Evolutionary conservation across 192 early-diverging fungal species (phyloP), one percentile per base, ranked within the genome.

Genomic region (Coemansia sp.): DNA sequence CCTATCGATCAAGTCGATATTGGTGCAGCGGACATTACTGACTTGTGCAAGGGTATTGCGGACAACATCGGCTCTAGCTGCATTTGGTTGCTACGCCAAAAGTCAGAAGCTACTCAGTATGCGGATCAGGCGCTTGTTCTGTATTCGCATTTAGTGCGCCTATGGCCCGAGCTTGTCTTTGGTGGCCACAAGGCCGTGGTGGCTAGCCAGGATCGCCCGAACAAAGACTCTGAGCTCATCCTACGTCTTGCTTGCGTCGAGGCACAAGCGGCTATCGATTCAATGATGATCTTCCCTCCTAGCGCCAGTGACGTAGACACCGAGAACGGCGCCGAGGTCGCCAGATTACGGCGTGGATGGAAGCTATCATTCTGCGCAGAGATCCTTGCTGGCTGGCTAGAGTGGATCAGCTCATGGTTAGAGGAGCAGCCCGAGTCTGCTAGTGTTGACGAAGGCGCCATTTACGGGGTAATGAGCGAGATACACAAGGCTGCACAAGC

Each of bases 361-460:
- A 81, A 81, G 60, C 63, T 72, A 35, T 65, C 78, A 4, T 40
- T 71, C 14, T 81, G 78, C 42, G 63, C 78, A 8, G 73, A 71
- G 37, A 69, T 72, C 42, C 62, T 57, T n/a, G 64, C 78, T 26
- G 55, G 59, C 1, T 81, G 78, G 78, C 78, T 81, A 11, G 73
- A 69, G 31, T 81, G 73, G 72, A 61, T 65, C 13, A 21, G 63
- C 14, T 51, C 36, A 16, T 81, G 78, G 78, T 63, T 75, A 35
- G 69, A 81, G 11, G 66, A 58, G 37, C 78, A 74, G 67, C 59
- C 57, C 6, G 56, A 42, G 2, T 34, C 36, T 39, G 35, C 50
- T 2, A 14, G 45, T 2, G 60, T 65, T 0, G 58, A 80, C 13
- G 69, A 80, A 23, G 65, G 31, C 1, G 24, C 36, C 35, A 61